Conservation (phyloP, 257 asterid species). For the Parsonsia alboflavescens region DNA sequence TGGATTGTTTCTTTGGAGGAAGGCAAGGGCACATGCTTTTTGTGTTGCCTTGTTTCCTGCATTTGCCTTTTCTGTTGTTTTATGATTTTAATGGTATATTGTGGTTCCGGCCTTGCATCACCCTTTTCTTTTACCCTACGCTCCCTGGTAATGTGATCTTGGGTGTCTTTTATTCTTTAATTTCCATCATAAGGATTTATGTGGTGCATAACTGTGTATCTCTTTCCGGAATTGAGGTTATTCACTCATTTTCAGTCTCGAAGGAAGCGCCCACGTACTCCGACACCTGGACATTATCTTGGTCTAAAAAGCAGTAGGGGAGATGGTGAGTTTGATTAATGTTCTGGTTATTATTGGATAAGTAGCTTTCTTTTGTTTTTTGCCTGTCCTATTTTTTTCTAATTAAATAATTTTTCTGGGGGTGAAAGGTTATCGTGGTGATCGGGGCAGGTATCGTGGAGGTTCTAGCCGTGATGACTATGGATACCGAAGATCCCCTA, state of each 20-base stretch:
- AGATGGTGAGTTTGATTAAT: constrained; percentile 45
- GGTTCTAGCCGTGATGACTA: constrained; percentile 69
- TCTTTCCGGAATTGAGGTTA: constrained; percentile 14
- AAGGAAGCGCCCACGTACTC: constrained; percentile 52
- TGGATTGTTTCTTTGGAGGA: background rate
- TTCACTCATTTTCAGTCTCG: constrained; percentile 37
- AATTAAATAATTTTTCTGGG: constrained; percentile 18
- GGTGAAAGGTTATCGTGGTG: constrained; percentile 40
- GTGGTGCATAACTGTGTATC: background rate
- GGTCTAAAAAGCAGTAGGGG: constrained; percentile 86
- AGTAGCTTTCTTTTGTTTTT: background rate
- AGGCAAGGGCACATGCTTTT: background rate
- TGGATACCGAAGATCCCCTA: constrained; percentile 78
- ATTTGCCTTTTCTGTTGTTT: background rate
- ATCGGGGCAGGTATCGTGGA: constrained; percentile 58
- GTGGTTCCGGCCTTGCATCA: background rate
- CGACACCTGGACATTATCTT: constrained; percentile 97
- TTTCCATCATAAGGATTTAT: background rate
- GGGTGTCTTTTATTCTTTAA: background rate
- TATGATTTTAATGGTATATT: too few relatives aligned
- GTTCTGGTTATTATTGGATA: background rate
- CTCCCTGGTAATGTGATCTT: background rate
- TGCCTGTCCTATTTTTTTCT: background rate
- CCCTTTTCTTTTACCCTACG: background rate
- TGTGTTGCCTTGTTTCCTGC: background rate